phyloP scores from a whole-genome alignment of 768 basidiomycete genomes.

The Arthromyces matolae region DNA sequence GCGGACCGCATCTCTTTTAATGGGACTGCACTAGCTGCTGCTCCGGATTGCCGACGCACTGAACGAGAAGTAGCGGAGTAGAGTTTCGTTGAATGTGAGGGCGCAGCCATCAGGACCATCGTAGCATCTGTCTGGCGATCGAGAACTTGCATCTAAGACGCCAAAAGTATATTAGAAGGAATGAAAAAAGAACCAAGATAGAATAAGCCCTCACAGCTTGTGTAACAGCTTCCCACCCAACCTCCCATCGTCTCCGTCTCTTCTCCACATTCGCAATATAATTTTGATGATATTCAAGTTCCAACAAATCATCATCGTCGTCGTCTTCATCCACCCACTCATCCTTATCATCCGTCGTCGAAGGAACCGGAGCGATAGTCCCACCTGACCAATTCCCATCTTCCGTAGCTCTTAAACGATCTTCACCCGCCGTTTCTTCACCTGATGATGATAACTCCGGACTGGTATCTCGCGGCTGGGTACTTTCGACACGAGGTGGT shows the following conservation, averaged over 20 bases:
- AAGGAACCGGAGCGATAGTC: conserved; percentile 14
- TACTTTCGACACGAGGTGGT: conserved; percentile 78
- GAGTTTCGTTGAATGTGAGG: conserved; percentile 66
- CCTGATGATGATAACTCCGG: conserved; percentile 73
- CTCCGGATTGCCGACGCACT: conserved; percentile 51
- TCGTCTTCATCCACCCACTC: conserved; percentile 76
- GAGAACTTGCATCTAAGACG: conserved; percentile 63
- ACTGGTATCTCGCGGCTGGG: conserved; percentile 77
- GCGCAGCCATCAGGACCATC: conserved; percentile 69
- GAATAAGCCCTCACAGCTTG: conserved; percentile 53
- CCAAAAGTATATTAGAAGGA: not conserved
- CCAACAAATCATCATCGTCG: conserved; percentile 67
- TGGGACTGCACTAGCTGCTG: conserved; percentile 41
- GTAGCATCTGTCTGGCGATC: conserved; percentile 82
- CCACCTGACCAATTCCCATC: conserved; percentile 37
- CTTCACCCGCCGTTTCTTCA: conserved; percentile 78
- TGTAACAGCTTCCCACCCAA: conserved; percentile 69
- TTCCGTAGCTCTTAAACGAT: conserved; percentile 33
- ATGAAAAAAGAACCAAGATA: not conserved
- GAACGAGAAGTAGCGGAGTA: conserved; percentile 65
- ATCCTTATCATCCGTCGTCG: conserved; percentile 39
- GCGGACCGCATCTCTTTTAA: conserved; percentile 50
- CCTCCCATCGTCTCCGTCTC: conserved; percentile 67
- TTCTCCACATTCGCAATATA: conserved; percentile 66
- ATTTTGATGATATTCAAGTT: conserved; percentile 72